Conservation (phyloP, 1,139 yeast genomes). For the Suhomyces coccinellae region DNA sequence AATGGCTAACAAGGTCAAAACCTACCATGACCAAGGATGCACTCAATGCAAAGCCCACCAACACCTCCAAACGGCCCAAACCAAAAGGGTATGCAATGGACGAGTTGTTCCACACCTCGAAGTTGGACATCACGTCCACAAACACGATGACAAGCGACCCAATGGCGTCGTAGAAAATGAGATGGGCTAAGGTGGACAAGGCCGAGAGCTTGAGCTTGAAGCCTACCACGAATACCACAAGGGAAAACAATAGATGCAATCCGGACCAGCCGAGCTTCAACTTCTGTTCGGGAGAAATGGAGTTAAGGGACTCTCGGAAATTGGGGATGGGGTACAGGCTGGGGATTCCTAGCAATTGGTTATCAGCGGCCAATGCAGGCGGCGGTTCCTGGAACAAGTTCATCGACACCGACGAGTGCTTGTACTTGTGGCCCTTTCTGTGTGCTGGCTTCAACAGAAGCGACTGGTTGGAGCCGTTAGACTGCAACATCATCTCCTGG, state of each 20-base stretch:
- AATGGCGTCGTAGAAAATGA: constrained; percentile 81
- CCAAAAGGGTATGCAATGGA: constrained; percentile 90
- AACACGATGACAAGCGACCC: constrained; percentile 70
- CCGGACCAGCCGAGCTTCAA: constrained; percentile 64
- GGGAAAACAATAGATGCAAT: constrained; percentile 57
- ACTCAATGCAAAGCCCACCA: constrained; percentile 84
- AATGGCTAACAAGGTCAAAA: constrained; percentile 80
- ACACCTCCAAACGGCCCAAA: constrained; percentile 79
- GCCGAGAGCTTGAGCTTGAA: constrained; percentile 58
- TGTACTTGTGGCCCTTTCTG: constrained; percentile 92
- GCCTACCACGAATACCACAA: constrained; percentile 61
- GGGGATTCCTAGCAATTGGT: constrained; percentile 71
- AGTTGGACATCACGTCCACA: constrained; percentile 81
- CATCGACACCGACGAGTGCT: constrained; percentile 96
- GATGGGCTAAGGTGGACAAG: constrained; percentile 79
- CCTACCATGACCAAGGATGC: constrained; percentile 89
- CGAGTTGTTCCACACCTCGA: constrained; percentile 88
- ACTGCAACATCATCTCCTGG: constrained; percentile 35
- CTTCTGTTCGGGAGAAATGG: constrained; percentile 56
- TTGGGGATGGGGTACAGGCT: constrained; percentile 82
- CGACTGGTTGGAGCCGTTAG: constrained; percentile 29
- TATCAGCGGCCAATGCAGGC: constrained; percentile 34
- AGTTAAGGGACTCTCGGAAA: constrained; percentile 55
- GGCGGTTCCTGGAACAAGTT: constrained; percentile 94
- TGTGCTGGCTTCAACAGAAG: constrained; percentile 58